Evolutionary conservation across 1,284 basidiomycete species (phyloP), one percentile per base, ranked within the genome.

Genomic region (Phellinidium pouzarii): DNA sequence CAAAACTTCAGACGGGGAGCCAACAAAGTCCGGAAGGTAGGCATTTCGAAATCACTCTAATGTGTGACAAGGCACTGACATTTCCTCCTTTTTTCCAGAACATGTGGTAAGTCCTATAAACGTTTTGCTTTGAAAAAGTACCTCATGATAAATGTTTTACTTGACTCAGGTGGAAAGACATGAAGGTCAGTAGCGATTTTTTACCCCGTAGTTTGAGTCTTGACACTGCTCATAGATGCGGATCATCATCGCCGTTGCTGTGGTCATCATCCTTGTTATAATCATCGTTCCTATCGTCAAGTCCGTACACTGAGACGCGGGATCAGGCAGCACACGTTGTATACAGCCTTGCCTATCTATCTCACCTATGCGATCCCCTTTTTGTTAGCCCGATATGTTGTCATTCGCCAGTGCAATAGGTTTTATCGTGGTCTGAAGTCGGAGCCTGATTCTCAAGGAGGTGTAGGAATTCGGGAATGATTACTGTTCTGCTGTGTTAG

Each of bases 1-100:
- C 96, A 99, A 74, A 94, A 94, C 26, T 99, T 99, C 84, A 84
- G 94, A 58, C 82, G 92, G 61, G 94, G 95, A 59, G 96, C 96
- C 50, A 97, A 96, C 75, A 82, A 92, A 58, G 96, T 99, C 45
- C 85, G 95, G 69, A 99, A 99, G 80, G 92, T 94, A 66, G 76
- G 94, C 82, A 9, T 31, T 27, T 37, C 19, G 14, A 41, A 17
- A 19, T 34, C n/a, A 9, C n/a, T 27, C 11, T 20, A 19, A 17
- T 31, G 3, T 11, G 9, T 9, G 3, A 9, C 19, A 9, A 9
- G 11, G 3, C 20, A 23, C 50, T 20, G 29, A 38, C 22, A 34
- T 44, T 11, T 25, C 37, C 23, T 22, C 12, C 12, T 29, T 37
- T 45, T 43, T 53, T 55, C 1, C 60, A 88, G 86, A 89, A 87